A percentile compares a stretch with the other conserved stretches of the same genome.
These are phyloP conservation scores for Coemansia sp. DNA, from an alignment of 192 early-diverging fungal species.

Conservation along the genomic window DNA sequence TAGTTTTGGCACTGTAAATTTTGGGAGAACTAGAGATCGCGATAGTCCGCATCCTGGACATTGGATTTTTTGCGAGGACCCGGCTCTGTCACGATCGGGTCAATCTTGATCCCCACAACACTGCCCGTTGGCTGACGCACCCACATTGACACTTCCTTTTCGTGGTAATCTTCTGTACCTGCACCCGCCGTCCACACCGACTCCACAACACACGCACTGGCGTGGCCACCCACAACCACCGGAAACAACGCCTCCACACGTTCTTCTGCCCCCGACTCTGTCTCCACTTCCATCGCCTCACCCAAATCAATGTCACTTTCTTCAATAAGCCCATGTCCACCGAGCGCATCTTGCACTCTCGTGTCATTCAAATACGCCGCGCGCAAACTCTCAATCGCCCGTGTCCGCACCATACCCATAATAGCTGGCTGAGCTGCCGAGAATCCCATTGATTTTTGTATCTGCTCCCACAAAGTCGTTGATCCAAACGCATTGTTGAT, in stretches of 20 bases:
- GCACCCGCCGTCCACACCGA: conserved; percentile 6
- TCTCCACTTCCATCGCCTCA: conserved; percentile 21
- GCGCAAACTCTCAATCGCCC: conserved; percentile 9
- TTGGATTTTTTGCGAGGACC: conserved; percentile 2
- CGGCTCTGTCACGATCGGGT: conserved; percentile 8
- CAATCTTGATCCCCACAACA: background rate
- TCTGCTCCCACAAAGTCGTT: background rate
- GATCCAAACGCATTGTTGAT: background rate
- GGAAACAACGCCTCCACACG: conserved; percentile 35
- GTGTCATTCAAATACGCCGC: conserved; percentile 8
- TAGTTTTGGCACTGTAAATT: background rate
- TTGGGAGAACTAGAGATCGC: conserved; percentile 24
- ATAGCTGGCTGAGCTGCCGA: background rate
- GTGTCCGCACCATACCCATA: background rate
- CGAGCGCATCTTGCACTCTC: conserved; percentile 3
- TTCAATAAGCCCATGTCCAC: background rate
- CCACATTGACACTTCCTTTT: conserved; percentile 9
- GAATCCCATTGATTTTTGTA: background rate
- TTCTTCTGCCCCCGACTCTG: background rate
- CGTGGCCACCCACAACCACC: conserved; percentile 20
- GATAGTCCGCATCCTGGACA: conserved; percentile 44
- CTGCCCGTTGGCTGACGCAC: background rate
- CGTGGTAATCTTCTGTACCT: background rate
- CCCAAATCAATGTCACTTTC: conserved; percentile 15
- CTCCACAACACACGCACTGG: conserved; percentile 26